Base-by-base conservation (phyloP, 768 basidiomycete species). In the Leccinum sublutescens region DNA sequence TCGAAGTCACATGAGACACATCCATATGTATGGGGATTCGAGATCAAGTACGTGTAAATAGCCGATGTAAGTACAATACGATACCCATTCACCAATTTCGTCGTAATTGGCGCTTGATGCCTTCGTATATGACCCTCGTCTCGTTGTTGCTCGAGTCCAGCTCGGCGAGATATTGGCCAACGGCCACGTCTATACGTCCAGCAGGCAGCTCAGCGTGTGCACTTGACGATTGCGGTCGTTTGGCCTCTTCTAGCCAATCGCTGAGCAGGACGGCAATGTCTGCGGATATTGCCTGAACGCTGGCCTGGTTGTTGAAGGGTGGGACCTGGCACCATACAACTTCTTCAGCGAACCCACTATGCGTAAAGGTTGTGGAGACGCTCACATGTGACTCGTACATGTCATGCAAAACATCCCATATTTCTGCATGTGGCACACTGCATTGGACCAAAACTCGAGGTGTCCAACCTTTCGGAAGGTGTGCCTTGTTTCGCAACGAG, bases 351-450 rank as follows among this genome's bases (percentile, higher is more conserved):
- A 29, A 34, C 50, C 54, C 40, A 19, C 2, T 11, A 50, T 27
- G 50, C 45, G 12, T 57, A 55, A 54, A 58, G 59, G 31, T 27
- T 40, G 31, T 12, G 45, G 19, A 54, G 25, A 72, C 79, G 5
- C 43, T 66, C 73, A 94, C 95, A 77, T 93, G 90, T 25, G 90
- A 91, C 70, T 93, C 89, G 62, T 91, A 91, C 82, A 93, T 88
- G 69, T 88, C 88, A 64, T 92, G 88, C 62, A 93, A 80, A 21
- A 89, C 83, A 64, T 92, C 88, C 85, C 93, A 96, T 55, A 95
- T 81, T 58, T 94, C 91, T 36, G 82, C 78, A 64, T 84, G 88
- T 9, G 91, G 88, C 23, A 95, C 87, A 2, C 88, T 86, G 55
- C 89, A 95, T 71, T 94, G 88, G 19, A 86, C 78, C 58, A 98